Conservation (phyloP, 345 rosid genomes). For the Microcos paniculata region DNA sequence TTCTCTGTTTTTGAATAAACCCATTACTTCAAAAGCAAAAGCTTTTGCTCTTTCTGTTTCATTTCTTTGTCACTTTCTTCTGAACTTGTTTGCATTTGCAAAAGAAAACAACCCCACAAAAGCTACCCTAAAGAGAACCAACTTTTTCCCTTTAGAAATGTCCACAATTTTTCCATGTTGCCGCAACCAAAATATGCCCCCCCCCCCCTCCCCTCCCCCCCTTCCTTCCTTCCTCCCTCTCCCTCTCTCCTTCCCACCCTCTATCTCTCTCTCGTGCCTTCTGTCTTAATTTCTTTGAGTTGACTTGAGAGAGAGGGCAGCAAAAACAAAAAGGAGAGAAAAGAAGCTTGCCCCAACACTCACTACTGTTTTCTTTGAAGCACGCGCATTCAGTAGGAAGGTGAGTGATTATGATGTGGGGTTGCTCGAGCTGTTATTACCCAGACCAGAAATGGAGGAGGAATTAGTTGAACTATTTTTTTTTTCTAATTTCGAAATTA, state of each 20-base stretch:
- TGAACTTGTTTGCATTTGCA: neutral
- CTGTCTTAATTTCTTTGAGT: conserved; percentile 6
- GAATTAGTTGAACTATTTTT: neutral
- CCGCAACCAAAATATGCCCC: conserved; percentile 13
- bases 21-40: neutral
- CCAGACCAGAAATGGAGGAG: conserved; percentile 29
- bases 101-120: conserved; percentile 14
- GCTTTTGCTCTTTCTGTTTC: neutral
- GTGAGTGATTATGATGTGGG: conserved; percentile 14
- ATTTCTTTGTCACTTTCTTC: conserved; percentile 19
- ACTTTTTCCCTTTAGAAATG: conserved; percentile 18
- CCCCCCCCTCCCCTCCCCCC: neutral
- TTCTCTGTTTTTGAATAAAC: conserved; percentile 4
- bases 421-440: conserved; percentile 8
- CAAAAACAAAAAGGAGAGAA: neutral
- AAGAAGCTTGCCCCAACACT: neutral
- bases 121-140: conserved; percentile 17
- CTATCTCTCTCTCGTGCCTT: too few relatives aligned
- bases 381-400: conserved; percentile 37
- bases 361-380: conserved; percentile 19
- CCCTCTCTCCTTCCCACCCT: neutral
- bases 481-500: neutral
- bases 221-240: neutral
- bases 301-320: conserved; percentile 15
- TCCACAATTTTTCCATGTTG: conserved; percentile 3